Base-by-base conservation (phyloP, 805 yeast genomes). In the Lachancea nothofagi region DNA sequence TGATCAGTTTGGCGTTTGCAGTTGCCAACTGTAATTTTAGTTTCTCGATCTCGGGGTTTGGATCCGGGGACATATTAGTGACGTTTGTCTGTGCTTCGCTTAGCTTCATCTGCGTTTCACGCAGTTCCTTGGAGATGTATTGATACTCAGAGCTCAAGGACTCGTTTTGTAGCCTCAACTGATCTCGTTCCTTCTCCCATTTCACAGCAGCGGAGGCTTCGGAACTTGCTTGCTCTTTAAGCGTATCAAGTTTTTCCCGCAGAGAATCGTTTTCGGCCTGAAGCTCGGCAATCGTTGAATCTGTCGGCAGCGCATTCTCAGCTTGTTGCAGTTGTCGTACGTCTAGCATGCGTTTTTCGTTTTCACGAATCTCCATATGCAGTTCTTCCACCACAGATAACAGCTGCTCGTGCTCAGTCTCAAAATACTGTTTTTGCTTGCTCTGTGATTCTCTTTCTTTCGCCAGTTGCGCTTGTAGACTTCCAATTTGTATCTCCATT, bases 351-450 rank as follows among this genome's bases (percentile, higher is more conserved):
- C 53, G 42, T 24, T 43, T 38, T 35, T 58, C 62, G 33, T 61
- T 51, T 26, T 56, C 55, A 41, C 55, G 54, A 2, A 64, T 56
- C 31, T 64, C 65, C 13, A 53, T 47, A 29, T 55, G 61, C 15
- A 64, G 41, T 24, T 53, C 54, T 25, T 57, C 61, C 3, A 59
- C 57, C n/a, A 55, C 64, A 3, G 54, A 54, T 21, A 57, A 43
- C 5, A 60, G 40, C 36, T 60, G 59, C 33, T 58, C 58, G 38
- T 62, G 61, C 25, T 54, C 64, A 5, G 44, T 42, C 13, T 54
- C 58, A 28, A 54, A 48, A 27, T 45, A 57, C 30, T 51, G 51
- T 36, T 56, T 54, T 33, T 50, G 53, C 32, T 52, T 52, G 4
- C 51, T 32, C 36, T 43, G 60, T 42, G 42, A 51, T 33, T 44